Evolutionary conservation across 2,329 filamentous ascomycete genomes (phyloP), one percentile per base, ranked within the genome.

Genomic region (Colletotrichum ledebouriae): DNA sequence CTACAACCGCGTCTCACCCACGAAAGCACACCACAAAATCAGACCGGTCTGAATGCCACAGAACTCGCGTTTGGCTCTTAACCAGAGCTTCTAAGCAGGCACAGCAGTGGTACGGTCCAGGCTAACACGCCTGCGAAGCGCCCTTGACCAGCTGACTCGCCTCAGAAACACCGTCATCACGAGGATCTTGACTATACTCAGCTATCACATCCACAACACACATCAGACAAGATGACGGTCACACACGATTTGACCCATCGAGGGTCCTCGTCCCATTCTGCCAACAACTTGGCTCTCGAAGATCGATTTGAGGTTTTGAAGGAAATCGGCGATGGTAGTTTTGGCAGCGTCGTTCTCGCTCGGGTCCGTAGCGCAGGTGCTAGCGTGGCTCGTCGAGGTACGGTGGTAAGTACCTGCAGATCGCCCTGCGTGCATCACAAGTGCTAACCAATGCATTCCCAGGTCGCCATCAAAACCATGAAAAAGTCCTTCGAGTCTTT

Each of bases 381-480:
- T 74, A 92, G 90, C 78, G 89, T 97, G 72, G 95, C 95, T 75
- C 92, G 94, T 73, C 88, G 94, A 78, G 95, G 95, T 73, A 97
- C 94, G 66, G 89, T 98, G 85, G 95, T 98, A 90, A 86, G 90
- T 85, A 71, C 47, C 60, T 63, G 49, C 44, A 44, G 34, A 37
- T 53, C 29, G 46, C 47, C 46, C 60, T 47, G 22, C 34, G 50
- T 59, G 42, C 55, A 61, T 37, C 34, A 55, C 37, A 55, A 13
- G 22, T 39, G 37, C 47, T 70, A 55, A 70, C 55, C 12, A 20
- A 12, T 25, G 13, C 42, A 64, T 64, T 62, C 65, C 47, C 63
- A 98, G 96, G 92, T 99, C 75, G 96, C 96, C 49, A 98, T 99
- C 83, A 99, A 99, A 83, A 98, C 96, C 6, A 99, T 99, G 96